A percentile compares a stretch with the other conserved stretches of the same genome.
phyloP scores from a whole-genome alignment of 768 basidiomycete genomes.

The Pulveroboletus ravenelii region DNA sequence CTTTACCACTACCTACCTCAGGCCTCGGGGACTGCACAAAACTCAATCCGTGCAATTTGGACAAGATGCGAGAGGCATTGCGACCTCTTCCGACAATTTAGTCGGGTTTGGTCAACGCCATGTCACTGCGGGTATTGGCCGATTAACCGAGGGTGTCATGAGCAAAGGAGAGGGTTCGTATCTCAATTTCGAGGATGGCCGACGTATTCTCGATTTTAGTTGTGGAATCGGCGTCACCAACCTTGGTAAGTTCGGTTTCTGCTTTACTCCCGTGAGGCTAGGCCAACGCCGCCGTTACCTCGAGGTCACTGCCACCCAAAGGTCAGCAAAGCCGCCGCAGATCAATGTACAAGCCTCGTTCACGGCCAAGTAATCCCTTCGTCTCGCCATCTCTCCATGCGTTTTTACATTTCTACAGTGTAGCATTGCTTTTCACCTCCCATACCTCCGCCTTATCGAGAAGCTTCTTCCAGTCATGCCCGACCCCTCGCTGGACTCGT shows the following conservation, averaged over 20 bases:
- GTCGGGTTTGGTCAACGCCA: constrained; percentile 40
- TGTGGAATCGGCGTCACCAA: constrained; percentile 85
- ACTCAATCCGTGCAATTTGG: background rate
- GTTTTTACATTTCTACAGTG: constrained; percentile 46
- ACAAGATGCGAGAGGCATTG: constrained; percentile 13
- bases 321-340: constrained; percentile 83
- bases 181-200: constrained; percentile 67
- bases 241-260: constrained; percentile 48
- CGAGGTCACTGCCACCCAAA: constrained; percentile 84
- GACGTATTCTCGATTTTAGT: constrained; percentile 77
- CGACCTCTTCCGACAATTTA: constrained; percentile 21
- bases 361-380: constrained; percentile 60
- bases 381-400: background rate
- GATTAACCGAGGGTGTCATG: constrained; percentile 52
- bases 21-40: background rate
- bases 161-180: constrained; percentile 69
- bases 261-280: background rate
- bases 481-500: constrained; percentile 83
- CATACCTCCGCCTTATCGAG: constrained; percentile 84
- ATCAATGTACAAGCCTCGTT: constrained; percentile 77
- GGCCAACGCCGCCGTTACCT: background rate
- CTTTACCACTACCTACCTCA: constrained; percentile 1
- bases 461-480: constrained; percentile 87
- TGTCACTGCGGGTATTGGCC: constrained; percentile 42
- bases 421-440: constrained; percentile 82